phyloP scores from a whole-genome alignment of 495 filamentous ascomycete genomes.

The Neurospora sp. region DNA sequence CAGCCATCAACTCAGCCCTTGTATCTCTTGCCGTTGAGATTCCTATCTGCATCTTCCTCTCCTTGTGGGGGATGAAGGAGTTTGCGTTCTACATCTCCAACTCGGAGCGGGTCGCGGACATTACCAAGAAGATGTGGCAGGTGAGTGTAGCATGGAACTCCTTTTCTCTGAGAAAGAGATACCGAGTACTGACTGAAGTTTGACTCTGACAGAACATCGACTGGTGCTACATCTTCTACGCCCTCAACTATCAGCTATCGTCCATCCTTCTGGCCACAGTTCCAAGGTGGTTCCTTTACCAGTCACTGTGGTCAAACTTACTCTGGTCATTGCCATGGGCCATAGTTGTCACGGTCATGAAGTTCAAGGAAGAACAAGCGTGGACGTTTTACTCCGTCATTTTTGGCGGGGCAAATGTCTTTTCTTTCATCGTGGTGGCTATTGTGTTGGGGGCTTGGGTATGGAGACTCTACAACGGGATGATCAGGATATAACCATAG shows the following conservation, averaged over 20 bases:
- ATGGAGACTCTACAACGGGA: constrained; percentile 24
- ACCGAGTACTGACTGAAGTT: neutral
- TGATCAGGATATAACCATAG: neutral
- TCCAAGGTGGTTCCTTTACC: constrained; percentile 59
- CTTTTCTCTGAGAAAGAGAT: neutral
- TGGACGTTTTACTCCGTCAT: constrained; percentile 61
- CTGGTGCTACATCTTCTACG: constrained; percentile 74
- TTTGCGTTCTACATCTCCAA: constrained; percentile 54
- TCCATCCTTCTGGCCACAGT: constrained; percentile 54
- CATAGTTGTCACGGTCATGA: constrained; percentile 43
- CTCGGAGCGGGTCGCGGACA: constrained; percentile 44
- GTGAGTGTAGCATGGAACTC: neutral
- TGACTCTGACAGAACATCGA: constrained; percentile 38
- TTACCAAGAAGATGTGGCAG: constrained; percentile 60
- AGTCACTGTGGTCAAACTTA: constrained; percentile 54
- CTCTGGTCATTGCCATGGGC: constrained; percentile 64
- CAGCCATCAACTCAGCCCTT: constrained; percentile 39
- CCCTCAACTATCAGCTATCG: constrained; percentile 51
- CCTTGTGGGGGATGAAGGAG: constrained; percentile 42
- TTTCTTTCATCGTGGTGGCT: constrained; percentile 48
- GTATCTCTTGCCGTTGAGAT: constrained; percentile 48
- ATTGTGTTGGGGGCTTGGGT: constrained; percentile 44
- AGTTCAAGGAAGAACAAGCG: constrained; percentile 41
- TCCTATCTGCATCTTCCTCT: constrained; percentile 52
- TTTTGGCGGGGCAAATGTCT: constrained; percentile 63